A percentile compares a stretch with the other conserved stretches of the same genome.
Evolutionary conservation across 2,329 filamentous ascomycete genomes (phyloP).

Genomic region (Pseudogymnoascus verrucosus): DNA sequence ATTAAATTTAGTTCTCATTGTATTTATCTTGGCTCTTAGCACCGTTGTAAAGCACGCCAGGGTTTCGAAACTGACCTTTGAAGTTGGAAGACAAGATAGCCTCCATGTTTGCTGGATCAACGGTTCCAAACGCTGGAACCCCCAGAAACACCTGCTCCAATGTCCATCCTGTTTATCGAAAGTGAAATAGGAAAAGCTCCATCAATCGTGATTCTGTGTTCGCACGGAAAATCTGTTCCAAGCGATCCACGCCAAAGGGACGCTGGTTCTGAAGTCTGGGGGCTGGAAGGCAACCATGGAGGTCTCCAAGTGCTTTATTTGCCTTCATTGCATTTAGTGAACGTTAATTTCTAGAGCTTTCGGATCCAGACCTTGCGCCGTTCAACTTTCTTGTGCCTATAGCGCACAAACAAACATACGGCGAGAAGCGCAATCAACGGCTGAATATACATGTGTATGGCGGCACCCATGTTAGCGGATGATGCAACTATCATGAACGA

Average conservation of each 20-base stretch:
- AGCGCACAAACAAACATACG: not conserved
- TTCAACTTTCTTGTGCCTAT: not conserved
- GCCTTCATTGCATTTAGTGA: not conserved
- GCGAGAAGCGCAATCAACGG: not conserved
- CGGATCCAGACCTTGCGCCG: not conserved
- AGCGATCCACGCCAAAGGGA: slow-evolving; percentile 28
- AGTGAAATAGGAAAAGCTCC: slow-evolving; percentile 29
- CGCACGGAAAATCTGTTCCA: slow-evolving; percentile 29
- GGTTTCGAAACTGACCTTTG: slow-evolving; percentile 13
- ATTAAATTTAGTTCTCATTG: not conserved
- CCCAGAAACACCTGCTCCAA: slow-evolving; percentile 26
- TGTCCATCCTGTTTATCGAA: slow-evolving; percentile 12
- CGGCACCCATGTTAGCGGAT: not conserved
- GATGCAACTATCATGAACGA: not conserved
- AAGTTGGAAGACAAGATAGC: slow-evolving; percentile 22
- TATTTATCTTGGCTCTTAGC: not conserved
- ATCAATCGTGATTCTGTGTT: slow-evolving; percentile 25
- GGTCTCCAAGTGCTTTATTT: not conserved
- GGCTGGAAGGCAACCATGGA: slow-evolving; percentile 16
- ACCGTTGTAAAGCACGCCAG: too few relatives aligned
- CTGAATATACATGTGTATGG: not conserved
- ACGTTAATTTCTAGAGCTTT: not conserved
- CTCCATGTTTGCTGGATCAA: slow-evolving; percentile 24
- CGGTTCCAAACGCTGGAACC: slow-evolving; percentile 22
- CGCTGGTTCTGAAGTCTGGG: slow-evolving; percentile 25